Base-by-base conservation (phyloP, 805 yeast species). In the Pichia paraexigua region DNA sequence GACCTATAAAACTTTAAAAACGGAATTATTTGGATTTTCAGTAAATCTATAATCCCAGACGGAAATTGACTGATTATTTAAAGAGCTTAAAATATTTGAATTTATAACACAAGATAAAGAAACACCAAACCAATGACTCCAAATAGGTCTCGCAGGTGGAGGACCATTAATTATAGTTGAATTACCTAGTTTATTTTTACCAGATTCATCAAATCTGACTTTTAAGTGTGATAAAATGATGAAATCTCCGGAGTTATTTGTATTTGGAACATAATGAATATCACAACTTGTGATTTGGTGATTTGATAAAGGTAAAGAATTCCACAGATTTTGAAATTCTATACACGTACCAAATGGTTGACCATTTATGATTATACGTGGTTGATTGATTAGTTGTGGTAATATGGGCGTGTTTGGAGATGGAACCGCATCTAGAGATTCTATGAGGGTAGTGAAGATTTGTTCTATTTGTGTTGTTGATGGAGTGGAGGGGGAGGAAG, bases 201-300 rank as follows among this genome's bases (percentile, higher is more conserved):
- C 94, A 49, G 83, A 76, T 60, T 87, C 94, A 64, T 87, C 94
- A 58, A 85, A 86, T 54, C 82, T 72, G 13, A 85, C 86, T 63
- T 83, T 86, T 17, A 79, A 70, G 48, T 72, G 71, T 10, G 68
- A 65, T 2, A 77, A 71, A n/a, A 78, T 70, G 17, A 79, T 67
- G 46, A 53, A 63, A 46, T 63, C 64, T 40, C 57, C 56, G 39
- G 32, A 41, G 18, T 41, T 41, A n/a, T 40, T 27, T 24, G 27
- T 32, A 9, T 28, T 20, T 5, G 83, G 71, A 40, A 85, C 75
- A 52, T 79, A 68, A 60, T 85, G 94, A 45, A 79, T 75, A 62
- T 85, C 92, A 49, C 76, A 73, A 13, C 82, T 77, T n/a, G 80
- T 78, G 41, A 85, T 61, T 49, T 72, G 79, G 61, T 85, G 94